Base-by-base conservation (phyloP, 2,329 filamentous ascomycete genomes). In the Aspergillus ochraceoroseus region DNA sequence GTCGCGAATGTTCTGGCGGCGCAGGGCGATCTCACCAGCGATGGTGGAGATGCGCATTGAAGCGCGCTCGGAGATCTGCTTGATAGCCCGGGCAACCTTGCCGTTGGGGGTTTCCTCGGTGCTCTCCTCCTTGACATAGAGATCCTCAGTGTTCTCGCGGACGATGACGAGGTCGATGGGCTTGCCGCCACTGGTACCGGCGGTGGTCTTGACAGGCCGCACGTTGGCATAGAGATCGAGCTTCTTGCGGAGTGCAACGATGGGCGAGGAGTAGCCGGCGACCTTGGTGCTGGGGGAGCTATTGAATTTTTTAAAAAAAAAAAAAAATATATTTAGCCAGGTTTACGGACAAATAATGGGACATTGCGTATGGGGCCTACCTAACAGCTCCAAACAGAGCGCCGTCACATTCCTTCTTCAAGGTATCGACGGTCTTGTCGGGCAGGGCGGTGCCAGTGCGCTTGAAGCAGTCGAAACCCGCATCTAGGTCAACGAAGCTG, bases 151-250 rank as follows among this genome's bases (percentile, higher is more conserved):
- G 74, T 98, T 98, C 71, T 98, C 92, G 52, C 92, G 86, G 40
- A 96, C 92, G 58, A 96, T 98, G 59, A 98, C 92, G 66, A 98
- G 83, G 70, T 98, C 92, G 60, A 95, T 88, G 49, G 85, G 83
- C 57, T 67, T 64, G 41, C 62, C 57, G 20, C 60, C 63, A 48
- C 63, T 62, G 26, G 63, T 61, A 18, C 65, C 66, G 39, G 79
- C 76, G 22, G 79, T 83, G 31, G 84, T 85, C 74, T 95, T 95
- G 65, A 96, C 92, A 38, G 90, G 90, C 25, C 92, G 85, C 35
- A 98, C 89, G 65, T 98, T 98, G 71, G 92, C 92, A 70, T 95
- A 98, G 43, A 98, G 82, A 66, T 92, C 83, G 54, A 98, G 82
- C 59, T 81, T 82, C 76, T 96, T 98, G 73, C 92, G 87, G 53